Base-by-base conservation (phyloP, 2,329 filamentous ascomycete genomes). In the Annulohypoxylon truncatum region DNA sequence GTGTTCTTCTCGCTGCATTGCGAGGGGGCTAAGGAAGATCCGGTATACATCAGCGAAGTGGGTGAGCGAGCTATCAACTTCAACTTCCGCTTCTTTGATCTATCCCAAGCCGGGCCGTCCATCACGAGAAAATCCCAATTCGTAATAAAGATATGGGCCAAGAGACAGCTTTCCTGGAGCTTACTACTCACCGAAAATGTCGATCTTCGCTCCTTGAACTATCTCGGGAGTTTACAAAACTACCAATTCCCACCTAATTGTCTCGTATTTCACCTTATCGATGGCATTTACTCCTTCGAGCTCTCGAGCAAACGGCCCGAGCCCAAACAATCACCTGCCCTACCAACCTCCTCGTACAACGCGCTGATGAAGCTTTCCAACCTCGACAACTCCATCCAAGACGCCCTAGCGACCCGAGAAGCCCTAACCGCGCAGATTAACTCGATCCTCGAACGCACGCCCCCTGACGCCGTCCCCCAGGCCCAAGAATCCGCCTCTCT, bases 41-140 rank as follows among this genome's bases (percentile, higher is more conserved):
- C 95, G 0, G 81, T 97, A n/a, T 97, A 97, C 77, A 87, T 97
- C 73, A 97, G 94, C 75, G 95, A 98, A 79, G 84, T 91, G 20
- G 87, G 90, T 26, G 87, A 91, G 71, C 89, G 89, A 74, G 89
- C 92, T n/a, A 94, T 93, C 79, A 97, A 97, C 77, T 96, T 96
- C 68, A 93, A 91, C 73, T 98, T 97, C 77, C 89, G 88, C 44
- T 91, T 92, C 76, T 96, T 97, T 76, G 91, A 96, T 67, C 84
- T 97, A 4, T 85, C 86, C 22, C 79, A 83, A 4, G 88, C 85
- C 67, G 88, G 86, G 0, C 86, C 91, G 0, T 76, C 80, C 2
- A 83, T 94, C 20, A 90, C 91, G 7, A 87, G 94, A 61, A 81
- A 85, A 3, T 87, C 92, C 53, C 81, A 82, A 13, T 74, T 96